These are phyloP conservation scores for Amniculicola lignicola DNA, from an alignment of 495 filamentous ascomycete genomes.

Conservation along the genomic window DNA sequence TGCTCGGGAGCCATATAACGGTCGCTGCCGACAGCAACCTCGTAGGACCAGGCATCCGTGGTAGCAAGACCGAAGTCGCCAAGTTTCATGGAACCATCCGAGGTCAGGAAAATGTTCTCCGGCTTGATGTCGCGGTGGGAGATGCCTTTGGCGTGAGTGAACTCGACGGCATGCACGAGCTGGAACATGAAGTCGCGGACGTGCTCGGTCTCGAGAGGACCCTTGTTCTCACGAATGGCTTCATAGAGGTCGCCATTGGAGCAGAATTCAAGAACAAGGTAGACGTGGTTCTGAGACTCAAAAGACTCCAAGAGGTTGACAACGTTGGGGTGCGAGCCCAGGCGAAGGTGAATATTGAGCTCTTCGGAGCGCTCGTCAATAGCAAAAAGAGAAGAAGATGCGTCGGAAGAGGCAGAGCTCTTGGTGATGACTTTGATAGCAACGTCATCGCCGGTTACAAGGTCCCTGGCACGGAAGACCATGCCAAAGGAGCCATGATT, in stretches of 20 bases:
- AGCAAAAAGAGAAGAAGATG: conserved; percentile 52
- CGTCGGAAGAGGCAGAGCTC: conserved; percentile 53
- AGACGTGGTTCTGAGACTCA: conserved; percentile 84
- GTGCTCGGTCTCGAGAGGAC: conserved; percentile 90
- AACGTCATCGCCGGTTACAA: conserved; percentile 68
- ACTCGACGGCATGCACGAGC: conserved; percentile 82
- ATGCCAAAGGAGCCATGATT: conserved; percentile 98
- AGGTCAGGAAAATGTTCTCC: conserved; percentile 94
- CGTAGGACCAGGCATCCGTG: conserved; percentile 77
- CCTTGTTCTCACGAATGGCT: conserved; percentile 82
- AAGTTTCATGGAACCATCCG: conserved; percentile 86
- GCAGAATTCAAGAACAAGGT: conserved; percentile 94
- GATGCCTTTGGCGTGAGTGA: conserved; percentile 84
- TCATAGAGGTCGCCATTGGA: conserved; percentile 96
- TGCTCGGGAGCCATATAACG: conserved; percentile 99
- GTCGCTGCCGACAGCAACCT: conserved; percentile 91
- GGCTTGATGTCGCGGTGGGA: conserved; percentile 99
- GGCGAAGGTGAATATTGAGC: conserved; percentile 71
- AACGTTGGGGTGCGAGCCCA: conserved; percentile 81
- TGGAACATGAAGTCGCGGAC: conserved; percentile 96
- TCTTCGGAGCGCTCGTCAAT: conserved; percentile 86
- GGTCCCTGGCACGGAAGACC: conserved; percentile 90
- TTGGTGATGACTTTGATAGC: conserved; percentile 95
- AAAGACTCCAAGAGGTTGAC: conserved; percentile 91
- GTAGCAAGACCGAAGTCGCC: conserved; percentile 95